Evolutionary conservation across 2,329 filamentous ascomycete genomes (phyloP), one percentile per base, ranked within the genome.

Genomic region (Pezizomycotina sp.): DNA sequence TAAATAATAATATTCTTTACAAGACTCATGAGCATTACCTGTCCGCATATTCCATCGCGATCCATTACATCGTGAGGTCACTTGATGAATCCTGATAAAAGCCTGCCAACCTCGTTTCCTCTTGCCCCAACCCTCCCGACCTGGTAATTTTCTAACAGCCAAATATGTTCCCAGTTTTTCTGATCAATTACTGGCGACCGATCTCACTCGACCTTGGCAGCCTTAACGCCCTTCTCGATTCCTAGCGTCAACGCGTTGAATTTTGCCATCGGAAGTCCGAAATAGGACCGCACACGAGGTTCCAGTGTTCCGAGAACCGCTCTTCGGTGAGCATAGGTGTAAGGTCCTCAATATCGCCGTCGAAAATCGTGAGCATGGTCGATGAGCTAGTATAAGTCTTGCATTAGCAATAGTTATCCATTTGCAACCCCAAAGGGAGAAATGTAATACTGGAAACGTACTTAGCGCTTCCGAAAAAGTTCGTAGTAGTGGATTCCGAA

Each of bases 311-410:
- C 4, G 56, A 41, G 38, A 60, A 60, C 1, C 56, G 50, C 35
- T 60, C 58, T 33, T 60, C 58, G 1, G 48, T 55, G 13, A 60
- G 48, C 57, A 60, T 60, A 1, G 57, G 55, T 7, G 40, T 51
- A 6, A 60, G 47, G 37, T 60, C 58, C 18, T 55, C 46, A 20
- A 60, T 49, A 1, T 47, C 47, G 12, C 58, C 58, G 27, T 53
- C 58, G 24, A 60, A 60, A 20, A 60, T 54, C 0, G 57, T 60
- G 25, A 60, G 50, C 58, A 60, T 60, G 13, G 57, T 60, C 1
- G 56, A 57, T 6, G 57, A 59, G 38, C 57, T 60, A 16, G 15
- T 15, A 34, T 34, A 24, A 48, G 20, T 6, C 12, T 24, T 7
- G 34, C 26, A 14, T 6, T 9, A 35, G 5, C 4, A 21, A 4